Evolutionary conservation across 2,329 filamentous ascomycete genomes (phyloP).

Genomic region (Celoporthe dispersa): DNA sequence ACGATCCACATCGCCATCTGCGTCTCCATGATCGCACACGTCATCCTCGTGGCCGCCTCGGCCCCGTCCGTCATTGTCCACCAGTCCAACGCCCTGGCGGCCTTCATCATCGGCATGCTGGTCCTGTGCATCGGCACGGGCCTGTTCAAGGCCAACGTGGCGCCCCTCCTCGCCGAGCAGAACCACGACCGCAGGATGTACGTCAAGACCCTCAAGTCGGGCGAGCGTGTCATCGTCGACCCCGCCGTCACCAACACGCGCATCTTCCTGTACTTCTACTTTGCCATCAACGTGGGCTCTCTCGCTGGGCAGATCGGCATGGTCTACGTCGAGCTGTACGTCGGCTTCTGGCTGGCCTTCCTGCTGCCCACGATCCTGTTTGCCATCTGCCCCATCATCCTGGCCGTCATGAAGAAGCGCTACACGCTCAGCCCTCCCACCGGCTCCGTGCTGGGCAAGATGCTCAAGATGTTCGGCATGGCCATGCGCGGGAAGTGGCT

Average conservation of each 20-base stretch:
- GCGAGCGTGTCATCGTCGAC: slow-evolving; percentile 73
- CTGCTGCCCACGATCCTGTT: slow-evolving; percentile 70
- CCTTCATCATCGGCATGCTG: slow-evolving; percentile 69
- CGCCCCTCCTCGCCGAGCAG: slow-evolving; percentile 73
- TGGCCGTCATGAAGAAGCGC: slow-evolving; percentile 60
- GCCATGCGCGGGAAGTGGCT: slow-evolving; percentile 46
- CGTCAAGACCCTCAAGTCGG: slow-evolving; percentile 57
- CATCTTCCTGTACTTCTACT: slow-evolving; percentile 68
- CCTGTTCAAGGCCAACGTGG: slow-evolving; percentile 82
- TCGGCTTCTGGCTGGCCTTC: slow-evolving; percentile 76
- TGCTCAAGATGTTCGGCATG: slow-evolving; percentile 62
- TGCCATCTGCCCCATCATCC: slow-evolving; percentile 63
- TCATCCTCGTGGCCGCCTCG: slow-evolving; percentile 68
- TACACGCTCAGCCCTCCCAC: slow-evolving; percentile 64
- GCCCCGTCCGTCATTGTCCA: slow-evolving; percentile 65
- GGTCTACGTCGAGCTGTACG: slow-evolving; percentile 74
- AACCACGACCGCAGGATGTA: slow-evolving; percentile 62
- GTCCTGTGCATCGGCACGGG: slow-evolving; percentile 68
- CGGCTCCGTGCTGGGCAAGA: slow-evolving; percentile 71
- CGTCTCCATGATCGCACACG: slow-evolving; percentile 68
- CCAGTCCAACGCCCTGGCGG: slow-evolving; percentile 61
- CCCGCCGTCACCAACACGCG: slow-evolving; percentile 70
- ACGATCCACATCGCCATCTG: slow-evolving; percentile 72
- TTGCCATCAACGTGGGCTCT: slow-evolving; percentile 73
- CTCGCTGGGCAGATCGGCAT: slow-evolving; percentile 66